phyloP scores from a whole-genome alignment of 495 filamentous ascomycete species.

The Tuber calosporum region DNA sequence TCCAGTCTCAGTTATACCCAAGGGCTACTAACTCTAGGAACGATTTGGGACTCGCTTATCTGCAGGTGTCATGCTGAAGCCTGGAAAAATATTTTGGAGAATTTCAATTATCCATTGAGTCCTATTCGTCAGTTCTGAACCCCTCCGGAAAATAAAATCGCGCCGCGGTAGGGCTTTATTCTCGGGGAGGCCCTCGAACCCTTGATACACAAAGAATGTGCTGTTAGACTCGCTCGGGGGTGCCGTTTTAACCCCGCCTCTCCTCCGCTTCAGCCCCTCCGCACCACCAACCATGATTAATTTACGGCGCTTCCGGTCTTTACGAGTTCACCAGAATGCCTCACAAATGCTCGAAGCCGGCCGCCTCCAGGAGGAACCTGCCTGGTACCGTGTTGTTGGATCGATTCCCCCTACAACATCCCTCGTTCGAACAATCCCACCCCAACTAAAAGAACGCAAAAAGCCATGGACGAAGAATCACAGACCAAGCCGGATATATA shows the following conservation, averaged over 20 bases:
- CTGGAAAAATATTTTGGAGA: neutral
- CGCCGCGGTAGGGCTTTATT: neutral
- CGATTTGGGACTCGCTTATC: neutral
- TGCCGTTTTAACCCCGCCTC: conserved; percentile 54
- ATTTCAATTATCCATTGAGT: neutral
- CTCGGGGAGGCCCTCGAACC: neutral
- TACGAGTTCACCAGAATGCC: conserved; percentile 64
- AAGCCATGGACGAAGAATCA: conserved; percentile 48
- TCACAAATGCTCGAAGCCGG: conserved; percentile 51
- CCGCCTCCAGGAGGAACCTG: conserved; percentile 49
- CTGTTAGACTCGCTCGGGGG: conserved; percentile 45
- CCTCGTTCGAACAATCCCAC: conserved; percentile 60
- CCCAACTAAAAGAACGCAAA: conserved; percentile 55
- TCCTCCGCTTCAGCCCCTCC: neutral
- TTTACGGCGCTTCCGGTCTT: conserved; percentile 51
- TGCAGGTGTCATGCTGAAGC: neutral
- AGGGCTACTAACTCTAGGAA: neutral
- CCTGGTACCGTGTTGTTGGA: conserved; percentile 69
- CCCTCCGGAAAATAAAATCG: neutral
- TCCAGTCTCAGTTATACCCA: neutral
- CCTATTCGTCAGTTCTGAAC: neutral
- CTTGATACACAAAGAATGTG: neutral
- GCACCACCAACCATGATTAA: conserved; percentile 22
- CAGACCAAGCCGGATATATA: conserved; percentile 67
- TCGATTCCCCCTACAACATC: conserved; percentile 73